Evolutionary conservation across 176 grass and related monocot species (phyloP), one percentile per base, ranked within the genome.

Genomic region (Thalia dealbata): DNA sequence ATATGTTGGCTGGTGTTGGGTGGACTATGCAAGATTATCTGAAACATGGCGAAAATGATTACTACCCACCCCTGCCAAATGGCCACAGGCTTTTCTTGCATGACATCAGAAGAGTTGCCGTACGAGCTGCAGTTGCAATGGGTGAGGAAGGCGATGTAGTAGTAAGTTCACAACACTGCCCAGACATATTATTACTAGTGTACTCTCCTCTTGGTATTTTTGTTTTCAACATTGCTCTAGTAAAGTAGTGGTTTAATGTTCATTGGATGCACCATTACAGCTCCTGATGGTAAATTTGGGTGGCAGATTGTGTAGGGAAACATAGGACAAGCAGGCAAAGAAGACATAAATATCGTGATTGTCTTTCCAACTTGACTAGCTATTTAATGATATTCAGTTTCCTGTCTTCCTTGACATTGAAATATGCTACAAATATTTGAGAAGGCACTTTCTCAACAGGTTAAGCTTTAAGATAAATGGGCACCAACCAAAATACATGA

Each of bases 21-120:
- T 97, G 87, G 93, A 97, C 85, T 61, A 97, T 97, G 93, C 76
- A 92, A 86, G 93, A 97, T 82, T 97, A 97, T 82, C 90, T 97
- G 73, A 92, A 97, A 73, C 77, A 86, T 46, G 87, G 93, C 15
- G 71, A 86, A 71, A 92, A 97, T 65, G 93, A 97, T 88, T 97
- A 97, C 75, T 97, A 97, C 70, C 93, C 93, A 24, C 93, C 93
- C 35, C 87, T 97, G 16, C 85, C 81, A 88, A 97, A 97, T 74
- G 93, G 89, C 27, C 89, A 91, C 73, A 86, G 93, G 79, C 73
- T 97, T 51, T 97, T 97, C 86, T 77, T 97, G 71, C 89, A 92
- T 50, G 93, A 97, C 72, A 80, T 92, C 67, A 90, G 93, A 86
- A 90, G 82, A 78, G 87, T 97, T 73, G 93, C 89, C 30, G 89